Evolutionary conservation across 345 rosid genomes (phyloP).

Genomic region (Capsella bursapastoris): DNA sequence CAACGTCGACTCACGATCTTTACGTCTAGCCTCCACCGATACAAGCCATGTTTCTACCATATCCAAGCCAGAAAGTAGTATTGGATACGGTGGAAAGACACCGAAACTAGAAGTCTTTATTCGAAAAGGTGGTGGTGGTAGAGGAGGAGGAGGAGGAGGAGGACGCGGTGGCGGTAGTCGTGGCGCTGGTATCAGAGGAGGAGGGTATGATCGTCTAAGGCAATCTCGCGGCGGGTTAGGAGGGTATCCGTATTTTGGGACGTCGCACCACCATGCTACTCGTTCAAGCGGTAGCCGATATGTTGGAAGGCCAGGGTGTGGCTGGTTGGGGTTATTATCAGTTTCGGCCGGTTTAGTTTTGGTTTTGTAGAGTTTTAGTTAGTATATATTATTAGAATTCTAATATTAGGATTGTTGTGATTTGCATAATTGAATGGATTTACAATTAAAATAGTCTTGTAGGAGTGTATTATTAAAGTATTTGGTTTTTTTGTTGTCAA

Average conservation of each 20-base stretch:
- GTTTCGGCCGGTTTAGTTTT: not conserved
- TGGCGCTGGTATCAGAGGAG: not conserved
- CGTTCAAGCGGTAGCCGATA: constrained; percentile 11
- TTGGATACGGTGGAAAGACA: not conserved
- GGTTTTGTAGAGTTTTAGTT: constrained; percentile 3
- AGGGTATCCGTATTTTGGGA: not conserved
- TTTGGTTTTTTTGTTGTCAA: not conserved
- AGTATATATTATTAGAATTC: not conserved
- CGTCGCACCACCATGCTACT: not conserved
- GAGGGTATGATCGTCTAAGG: constrained; percentile 17
- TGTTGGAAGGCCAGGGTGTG: constrained; percentile 13
- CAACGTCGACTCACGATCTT: constrained; percentile 4
- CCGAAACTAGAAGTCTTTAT: constrained; percentile 5
- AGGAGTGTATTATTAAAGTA: not conserved
- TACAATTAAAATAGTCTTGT: not conserved
- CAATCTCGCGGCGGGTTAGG: constrained; percentile 25
- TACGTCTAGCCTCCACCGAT: constrained; percentile 6
- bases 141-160: constrained; percentile 8
- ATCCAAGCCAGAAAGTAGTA: constrained; percentile 4
- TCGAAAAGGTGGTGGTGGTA: constrained; percentile 17
- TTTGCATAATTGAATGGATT: not conserved
- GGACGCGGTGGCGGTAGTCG: not conserved
- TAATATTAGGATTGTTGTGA: not conserved
- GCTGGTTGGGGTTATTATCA: constrained; percentile 17
- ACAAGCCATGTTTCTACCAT: constrained; percentile 3